Base-by-base conservation (phyloP, 148 eudicot genomes). In the Vaccinium macrocarpon region DNA sequence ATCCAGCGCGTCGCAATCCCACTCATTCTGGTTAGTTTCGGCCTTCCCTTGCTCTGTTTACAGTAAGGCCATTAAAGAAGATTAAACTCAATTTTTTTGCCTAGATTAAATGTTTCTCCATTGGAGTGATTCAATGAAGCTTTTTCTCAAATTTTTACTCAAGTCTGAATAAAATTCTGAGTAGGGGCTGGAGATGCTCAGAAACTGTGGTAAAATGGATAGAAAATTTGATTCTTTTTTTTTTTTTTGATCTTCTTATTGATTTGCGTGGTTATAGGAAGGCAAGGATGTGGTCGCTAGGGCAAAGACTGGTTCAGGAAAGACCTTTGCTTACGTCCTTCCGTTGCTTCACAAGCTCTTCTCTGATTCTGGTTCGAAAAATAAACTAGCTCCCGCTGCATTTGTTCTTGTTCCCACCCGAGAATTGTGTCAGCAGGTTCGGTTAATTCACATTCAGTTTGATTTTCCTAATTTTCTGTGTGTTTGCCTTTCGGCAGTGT, bases 281-380 rank as follows among this genome's bases (percentile, higher is more conserved):
- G 99, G 99, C 2, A 94, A 97, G 86, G 99, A 97, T 83, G 97
- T 97, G 25, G 94, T 97, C 81, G 98, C 99, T 6, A 89, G 98
- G 84, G 98, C 99, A 2, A 94, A 97, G 82, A 97, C 99, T 1
- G 99, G 99, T 56, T 97, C 99, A 1, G 99, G 98, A 4, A 97
- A 97, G 89, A 97, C 99, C 25, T 94, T 92, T 74, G 98, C 98
- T 56, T 97, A 97, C 76, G 80, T 94, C 32, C 98, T 97, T 80
- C 99, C 99, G 0, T 82, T 97, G 87, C 92, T 97, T 83, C 99
- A 97, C 85, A 97, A 93, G 81, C 86, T 97, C 61, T 90, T 95
- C 50, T 86, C 96, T 15, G 93, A 88, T 78, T 85, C 90, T 50
- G 50, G 85, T 35, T 50, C 88, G 27, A 85, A 76, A 21, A 88